phyloP scores from a whole-genome alignment of 768 basidiomycete genomes.

The Hygrophorus russula region DNA sequence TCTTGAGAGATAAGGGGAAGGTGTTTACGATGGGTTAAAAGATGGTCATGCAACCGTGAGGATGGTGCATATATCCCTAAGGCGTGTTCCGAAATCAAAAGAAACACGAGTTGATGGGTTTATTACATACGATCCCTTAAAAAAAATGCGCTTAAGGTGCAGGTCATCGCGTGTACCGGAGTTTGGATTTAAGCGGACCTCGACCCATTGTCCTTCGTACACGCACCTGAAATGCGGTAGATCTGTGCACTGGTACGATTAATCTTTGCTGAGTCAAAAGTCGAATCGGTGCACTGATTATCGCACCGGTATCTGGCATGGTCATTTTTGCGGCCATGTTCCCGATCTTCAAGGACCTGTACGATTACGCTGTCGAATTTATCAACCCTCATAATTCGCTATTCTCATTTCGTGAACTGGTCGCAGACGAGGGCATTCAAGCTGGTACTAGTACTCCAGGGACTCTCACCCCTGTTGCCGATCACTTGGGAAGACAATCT shows the following conservation, averaged over 20 bases:
- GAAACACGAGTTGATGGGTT: not conserved
- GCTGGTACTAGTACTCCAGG: slow-evolving; percentile 15
- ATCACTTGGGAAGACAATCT: slow-evolving; percentile 26
- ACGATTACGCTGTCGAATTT: slow-evolving; percentile 50
- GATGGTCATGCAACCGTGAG: no score
- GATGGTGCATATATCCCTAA: not conserved
- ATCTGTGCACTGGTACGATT: slow-evolving; percentile 2
- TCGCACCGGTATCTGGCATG: slow-evolving; percentile 26
- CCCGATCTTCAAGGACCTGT: slow-evolving; percentile 31
- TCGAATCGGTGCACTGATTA: slow-evolving; percentile 21
- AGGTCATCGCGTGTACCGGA: not conserved
- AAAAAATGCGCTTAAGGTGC: no score
- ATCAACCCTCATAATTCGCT: slow-evolving; percentile 35
- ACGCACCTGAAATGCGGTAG: slow-evolving; percentile 5
- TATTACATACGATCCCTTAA: no score
- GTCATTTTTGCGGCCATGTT: slow-evolving; percentile 29
- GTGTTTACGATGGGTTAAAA: no score
- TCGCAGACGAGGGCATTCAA: slow-evolving; percentile 13
- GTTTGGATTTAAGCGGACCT: not conserved
- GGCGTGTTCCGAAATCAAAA: not conserved
- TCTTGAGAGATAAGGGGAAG: slow-evolving; percentile 14
- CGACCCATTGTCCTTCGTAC: not conserved
- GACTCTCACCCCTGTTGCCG: slow-evolving; percentile 26
- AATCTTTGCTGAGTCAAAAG: not conserved
- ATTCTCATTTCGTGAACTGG: slow-evolving; percentile 16